Percentiles rank a stretch among this genome's conserved stretches.
These are phyloP conservation scores for Phytophthora citrophthora DNA, from an alignment of 352 stramenopile species.

Conservation along the genomic window DNA sequence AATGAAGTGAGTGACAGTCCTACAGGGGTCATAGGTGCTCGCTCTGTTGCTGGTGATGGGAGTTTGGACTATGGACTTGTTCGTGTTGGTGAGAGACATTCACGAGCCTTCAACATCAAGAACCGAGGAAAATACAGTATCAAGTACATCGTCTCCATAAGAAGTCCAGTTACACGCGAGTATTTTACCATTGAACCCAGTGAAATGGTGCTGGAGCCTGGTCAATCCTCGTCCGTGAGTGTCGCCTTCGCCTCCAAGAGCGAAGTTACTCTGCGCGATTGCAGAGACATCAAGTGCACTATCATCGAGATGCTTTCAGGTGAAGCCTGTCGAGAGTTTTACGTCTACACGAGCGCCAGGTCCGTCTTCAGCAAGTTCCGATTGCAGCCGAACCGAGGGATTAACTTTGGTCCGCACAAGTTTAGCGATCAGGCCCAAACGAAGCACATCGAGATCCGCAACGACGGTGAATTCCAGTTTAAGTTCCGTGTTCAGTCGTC, in stretches of 20 bases:
- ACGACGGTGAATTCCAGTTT: slow-evolving; percentile 94
- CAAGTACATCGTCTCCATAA: slow-evolving; percentile 81
- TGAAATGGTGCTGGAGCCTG: slow-evolving; percentile 80
- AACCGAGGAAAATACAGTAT: slow-evolving; percentile 96
- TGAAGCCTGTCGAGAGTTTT: slow-evolving; percentile 90
- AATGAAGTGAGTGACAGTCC: slow-evolving; percentile 16
- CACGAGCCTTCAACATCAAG: slow-evolving; percentile 82
- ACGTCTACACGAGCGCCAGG: slow-evolving; percentile 73
- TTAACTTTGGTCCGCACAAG: slow-evolving; percentile 94
- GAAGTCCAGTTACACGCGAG: slow-evolving; percentile 51
- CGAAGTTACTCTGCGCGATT: slow-evolving; percentile 90
- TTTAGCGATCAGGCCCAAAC: slow-evolving; percentile 84
- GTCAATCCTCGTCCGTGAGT: slow-evolving; percentile 65
- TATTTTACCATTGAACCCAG: slow-evolving; percentile 86
- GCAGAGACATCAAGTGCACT: slow-evolving; percentile 92
- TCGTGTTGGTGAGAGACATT: slow-evolving; percentile 90
- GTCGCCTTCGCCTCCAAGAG: slow-evolving; percentile 81
- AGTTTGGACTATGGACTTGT: slow-evolving; percentile 93
- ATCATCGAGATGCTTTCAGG: slow-evolving; percentile 93
- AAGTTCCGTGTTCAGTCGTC: slow-evolving; percentile 73
- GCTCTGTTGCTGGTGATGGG: slow-evolving; percentile 43
- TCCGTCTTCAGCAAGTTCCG: slow-evolving; percentile 89
- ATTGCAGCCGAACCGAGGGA: slow-evolving; percentile 87
- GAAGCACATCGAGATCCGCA: slow-evolving; percentile 90
- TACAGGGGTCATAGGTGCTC: neutral